These are phyloP conservation scores for Chaetomidium leptoderma DNA, from an alignment of 495 filamentous ascomycete species.

Conservation along the genomic window DNA sequence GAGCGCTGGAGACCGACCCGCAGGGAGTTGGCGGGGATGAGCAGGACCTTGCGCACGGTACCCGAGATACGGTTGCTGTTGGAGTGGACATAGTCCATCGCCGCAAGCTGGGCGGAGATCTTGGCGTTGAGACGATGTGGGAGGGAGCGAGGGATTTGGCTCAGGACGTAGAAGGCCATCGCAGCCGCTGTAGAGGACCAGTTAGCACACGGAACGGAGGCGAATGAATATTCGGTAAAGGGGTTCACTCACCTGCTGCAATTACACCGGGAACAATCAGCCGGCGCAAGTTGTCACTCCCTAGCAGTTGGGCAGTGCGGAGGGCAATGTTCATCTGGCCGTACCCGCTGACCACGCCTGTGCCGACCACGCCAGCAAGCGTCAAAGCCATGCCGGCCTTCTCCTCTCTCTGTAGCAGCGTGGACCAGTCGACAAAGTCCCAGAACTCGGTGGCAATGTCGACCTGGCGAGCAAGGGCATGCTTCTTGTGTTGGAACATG, in stretches of 20 bases:
- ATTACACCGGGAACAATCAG: conserved; percentile 77
- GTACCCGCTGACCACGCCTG: conserved; percentile 72
- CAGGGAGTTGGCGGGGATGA: conserved; percentile 76
- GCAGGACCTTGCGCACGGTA: conserved; percentile 81
- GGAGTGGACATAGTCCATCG: conserved; percentile 85
- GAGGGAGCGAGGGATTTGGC: conserved; percentile 80
- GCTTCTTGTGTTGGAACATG: conserved; percentile 83
- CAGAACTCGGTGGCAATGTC: conserved; percentile 80
- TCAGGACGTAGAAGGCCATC: conserved; percentile 71
- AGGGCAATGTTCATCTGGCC: conserved; percentile 86
- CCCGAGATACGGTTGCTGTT: conserved; percentile 78
- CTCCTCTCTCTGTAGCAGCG: conserved; percentile 83
- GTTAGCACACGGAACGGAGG: conserved; percentile 9
- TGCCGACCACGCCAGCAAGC: conserved; percentile 78
- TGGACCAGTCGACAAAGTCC: conserved; percentile 88
- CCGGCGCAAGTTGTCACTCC: conserved; percentile 75
- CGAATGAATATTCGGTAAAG: background rate
- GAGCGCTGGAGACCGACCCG: conserved; percentile 72
- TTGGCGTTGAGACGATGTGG: conserved; percentile 82
- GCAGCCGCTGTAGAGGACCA: conserved; percentile 54
- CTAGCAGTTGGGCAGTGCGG: conserved; percentile 71
- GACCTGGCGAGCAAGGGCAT: conserved; percentile 75
- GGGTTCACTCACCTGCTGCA: conserved; percentile 60
- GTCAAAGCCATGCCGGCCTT: conserved; percentile 93
- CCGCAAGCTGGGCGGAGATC: conserved; percentile 68